Evolutionary conservation across 768 basidiomycete genomes (phyloP), one percentile per base, ranked within the genome.

Genomic region (Mycena albidolilacea): DNA sequence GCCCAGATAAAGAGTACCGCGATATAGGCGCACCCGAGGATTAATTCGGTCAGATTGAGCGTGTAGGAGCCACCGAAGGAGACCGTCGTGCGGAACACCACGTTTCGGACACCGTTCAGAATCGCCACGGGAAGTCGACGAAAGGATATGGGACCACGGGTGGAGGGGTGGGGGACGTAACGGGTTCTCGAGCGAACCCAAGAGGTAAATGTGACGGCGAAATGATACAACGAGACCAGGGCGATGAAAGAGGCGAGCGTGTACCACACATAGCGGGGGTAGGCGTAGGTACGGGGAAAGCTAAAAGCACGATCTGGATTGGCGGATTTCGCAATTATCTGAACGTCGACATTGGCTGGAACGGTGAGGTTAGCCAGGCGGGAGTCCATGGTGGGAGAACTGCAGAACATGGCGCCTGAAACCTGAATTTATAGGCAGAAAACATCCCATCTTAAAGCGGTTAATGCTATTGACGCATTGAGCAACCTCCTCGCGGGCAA

Each of bases 171-270:
- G 41, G 61, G 58, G 44, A 69, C 46, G 50, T 59, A 6, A 43
- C 64, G 38, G 61, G 71, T 54, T 67, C 73, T 61, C 62, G 75
- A 58, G 48, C 66, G 70, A 71, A 82, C 5, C 54, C 76, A 74
- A 74, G 76, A 23, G 19, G 73, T 46, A 5, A 79, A 48, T 30
- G 80, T 76, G 7, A 80, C 80, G 2, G 78, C 21, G 72, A 80
- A 79, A 55, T 86, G 85, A 65, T 71, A 78, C 64, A 87, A 3
- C 14, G 83, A 78, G 57, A 86, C 75, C 46, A 88, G 77, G 60
- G 80, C 82, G 68, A 89, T 83, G 79, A 88, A 84, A 69, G 79
- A 78, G 11, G 82, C 84, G 39, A 88, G 52, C 69, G 85, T 80
- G 76, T 84, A 87, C 81, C 86, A 85, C 23, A 85, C 78, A 70